Base-by-base conservation (phyloP, 345 rosid species). In the Schrenkiella parvula region DNA sequence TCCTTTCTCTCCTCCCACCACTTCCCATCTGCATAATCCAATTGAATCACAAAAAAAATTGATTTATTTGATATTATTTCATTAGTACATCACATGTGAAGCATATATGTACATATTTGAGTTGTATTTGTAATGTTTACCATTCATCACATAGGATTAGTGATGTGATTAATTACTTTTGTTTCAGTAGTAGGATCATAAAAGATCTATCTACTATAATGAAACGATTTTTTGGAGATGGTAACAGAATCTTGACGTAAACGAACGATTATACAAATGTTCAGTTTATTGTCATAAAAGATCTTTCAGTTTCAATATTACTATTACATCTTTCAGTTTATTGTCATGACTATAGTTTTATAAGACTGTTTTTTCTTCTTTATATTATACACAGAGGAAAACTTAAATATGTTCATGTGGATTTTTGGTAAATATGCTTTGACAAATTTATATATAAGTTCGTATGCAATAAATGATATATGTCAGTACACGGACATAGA, bases 21-120 rank as follows among this genome's bases (percentile, higher is more conserved):
- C 84, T 70, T 91, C 87, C 89, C 95, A 93, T 74, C 98, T 93
- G 76, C 82, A 70, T 42, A 62, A 34, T 44, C 52, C 64, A 46
- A 62, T 34, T 28, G 11, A 0, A 41, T 8, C 6, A 14, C 54
- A 60, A 35, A 18, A 70, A 34, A 0, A 22, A 39, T 13, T 13
- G 12, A 62, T 8, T 28, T 43, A 32, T 38, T 50, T 8, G n/a
- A n/a, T n/a, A 0, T 60, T 42, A 5, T 12, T 28, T 29, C 53
- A 52, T 72, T 41, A 28, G 19, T 34, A 48, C 46, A 60, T 61
- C 68, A 47, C 38, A 71, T 48, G 50, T 17, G 25, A 61, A 71
- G 6, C 39, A 13, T 50, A 34, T 35, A 10, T 23, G 6, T 29
- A 13, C 38, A 34, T 35, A 10, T 23, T n/a, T 57, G 46, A 31